phyloP scores from a whole-genome alignment of 371 early-diverging fungal species.

The Synchytrium microbalum region DNA sequence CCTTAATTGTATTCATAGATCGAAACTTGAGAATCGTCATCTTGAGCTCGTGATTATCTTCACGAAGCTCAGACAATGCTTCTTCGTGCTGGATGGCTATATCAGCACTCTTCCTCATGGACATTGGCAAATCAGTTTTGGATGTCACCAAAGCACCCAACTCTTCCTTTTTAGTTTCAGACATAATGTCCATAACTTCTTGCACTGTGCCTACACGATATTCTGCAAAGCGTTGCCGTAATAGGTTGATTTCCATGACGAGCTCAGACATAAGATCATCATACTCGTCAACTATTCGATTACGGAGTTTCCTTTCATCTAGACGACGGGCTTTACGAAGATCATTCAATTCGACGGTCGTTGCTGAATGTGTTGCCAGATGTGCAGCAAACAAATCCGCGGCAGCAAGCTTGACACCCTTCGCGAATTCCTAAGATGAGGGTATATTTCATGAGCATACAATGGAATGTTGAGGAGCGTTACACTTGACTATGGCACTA shows the following conservation, averaged over 20 bases:
- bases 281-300: slow-evolving; percentile 42
- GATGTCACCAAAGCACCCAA: slow-evolving; percentile 22
- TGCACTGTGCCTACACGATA: slow-evolving; percentile 42
- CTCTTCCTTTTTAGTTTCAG: slow-evolving; percentile 47
- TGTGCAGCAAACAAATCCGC: slow-evolving; percentile 4
- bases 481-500: no score
- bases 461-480: no score
- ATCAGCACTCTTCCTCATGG: slow-evolving; percentile 24
- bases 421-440: slow-evolving; percentile 20
- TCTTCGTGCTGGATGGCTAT: slow-evolving; percentile 37
- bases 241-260: slow-evolving; percentile 39
- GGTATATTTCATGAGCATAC: slow-evolving; percentile 6
- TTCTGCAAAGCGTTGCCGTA: slow-evolving; percentile 42
- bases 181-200: slow-evolving; percentile 40
- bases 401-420: slow-evolving; percentile 36
- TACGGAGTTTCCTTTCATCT: slow-evolving; percentile 39
- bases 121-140: slow-evolving; percentile 30
- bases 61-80: slow-evolving; percentile 20
- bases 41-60: slow-evolving; percentile 44
- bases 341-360: slow-evolving; percentile 38
- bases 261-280: slow-evolving; percentile 46
- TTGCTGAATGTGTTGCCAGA: slow-evolving; percentile 7
- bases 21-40: slow-evolving; percentile 46
- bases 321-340: slow-evolving; percentile 32
- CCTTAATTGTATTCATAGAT: slow-evolving; percentile 45